Evolutionary conservation across 371 early-diverging fungal genomes (phyloP).

Genomic region (Lichtheimia ramosa): DNA sequence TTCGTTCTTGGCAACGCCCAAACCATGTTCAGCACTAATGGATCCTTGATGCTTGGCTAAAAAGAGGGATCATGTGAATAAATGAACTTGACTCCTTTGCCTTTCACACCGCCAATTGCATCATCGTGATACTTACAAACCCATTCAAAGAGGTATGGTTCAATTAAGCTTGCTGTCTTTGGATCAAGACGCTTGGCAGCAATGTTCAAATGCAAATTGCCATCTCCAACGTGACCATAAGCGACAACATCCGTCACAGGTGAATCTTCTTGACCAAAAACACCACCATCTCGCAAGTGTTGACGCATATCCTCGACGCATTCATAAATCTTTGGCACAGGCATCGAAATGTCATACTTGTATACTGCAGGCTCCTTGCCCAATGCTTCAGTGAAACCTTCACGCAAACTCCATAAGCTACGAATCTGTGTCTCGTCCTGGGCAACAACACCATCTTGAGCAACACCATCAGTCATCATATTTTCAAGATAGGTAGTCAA

Average conservation of each 20-base stretch:
- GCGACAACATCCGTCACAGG: slow-evolving; percentile 78
- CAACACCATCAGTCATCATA: slow-evolving; percentile 67
- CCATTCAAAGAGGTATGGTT: slow-evolving; percentile 95
- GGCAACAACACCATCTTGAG: slow-evolving; percentile 89
- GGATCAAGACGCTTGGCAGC: slow-evolving; percentile 63
- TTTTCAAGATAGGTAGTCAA: slow-evolving; percentile 65
- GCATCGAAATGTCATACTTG: slow-evolving; percentile 93
- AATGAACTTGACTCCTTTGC: neutral
- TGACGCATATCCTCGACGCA: slow-evolving; percentile 78
- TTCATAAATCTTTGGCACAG: slow-evolving; percentile 82
- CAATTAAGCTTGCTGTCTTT: slow-evolving; percentile 69
- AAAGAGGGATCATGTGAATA: neutral
- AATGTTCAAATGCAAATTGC: slow-evolving; percentile 93
- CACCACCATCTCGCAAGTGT: slow-evolving; percentile 59
- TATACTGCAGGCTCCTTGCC: slow-evolving; percentile 83
- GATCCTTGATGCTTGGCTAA: slow-evolving; percentile 70
- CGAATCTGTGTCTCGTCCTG: slow-evolving; percentile 77
- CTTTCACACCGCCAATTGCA: neutral
- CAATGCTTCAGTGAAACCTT: slow-evolving; percentile 91
- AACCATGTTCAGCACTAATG: slow-evolving; percentile 80
- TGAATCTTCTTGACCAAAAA: slow-evolving; percentile 53
- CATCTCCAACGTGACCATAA: slow-evolving; percentile 92
- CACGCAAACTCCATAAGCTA: slow-evolving; percentile 88
- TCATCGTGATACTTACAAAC: slow-evolving; percentile 48
- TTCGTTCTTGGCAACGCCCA: slow-evolving; percentile 76